Base-by-base conservation (phyloP, 177 flowering plant genomes). In the Vitis hybrid region DNA sequence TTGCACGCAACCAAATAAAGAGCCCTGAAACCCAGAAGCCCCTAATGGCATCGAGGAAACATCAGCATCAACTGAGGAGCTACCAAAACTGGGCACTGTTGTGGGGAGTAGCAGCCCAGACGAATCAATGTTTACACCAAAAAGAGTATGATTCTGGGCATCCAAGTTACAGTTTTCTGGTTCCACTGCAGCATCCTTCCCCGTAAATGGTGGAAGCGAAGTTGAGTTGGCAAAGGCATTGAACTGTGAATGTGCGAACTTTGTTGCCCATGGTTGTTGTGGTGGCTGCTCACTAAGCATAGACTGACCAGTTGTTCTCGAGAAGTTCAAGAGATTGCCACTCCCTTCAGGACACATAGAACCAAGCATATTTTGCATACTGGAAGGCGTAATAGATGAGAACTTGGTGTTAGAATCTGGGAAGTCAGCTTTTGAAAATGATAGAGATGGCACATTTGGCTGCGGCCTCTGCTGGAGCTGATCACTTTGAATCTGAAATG, bases 81-180 rank as follows among this genome's bases (percentile, higher is more conserved):
- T 70, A 58, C 80, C 69, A 69, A 76, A 85, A 74, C 75, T 76
- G 17, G 89, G 84, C 21, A 84, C 81, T 11, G 81, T 80, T 49
- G 79, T 79, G 23, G 90, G 86, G 32, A 90, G 79, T 12, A 87
- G 65, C 21, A 85, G 83, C 6, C 86, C 88, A 63, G 88, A 81
- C 11, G 88, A 82, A 63, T 93, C 93, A 3, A 85, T 81, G 77
- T 82, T 85, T 56, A 84, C 88, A 78, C 91, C 91, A 72, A 84
- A 91, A 23, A 85, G 67, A 70, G 80, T 75, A 34, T 85, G 90
- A 66, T 79, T 81, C 75, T 82, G 97, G 59, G 80, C 65, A 71
- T 85, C 89, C 62, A 83, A 78, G 71, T 78, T 80, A 64, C 84
- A 74, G 64, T 78, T 82, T 67, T 78, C 90, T 5, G 75, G 75